Conservation (phyloP, 164 flowering plant genomes). For the Saururus chinensis region DNA sequence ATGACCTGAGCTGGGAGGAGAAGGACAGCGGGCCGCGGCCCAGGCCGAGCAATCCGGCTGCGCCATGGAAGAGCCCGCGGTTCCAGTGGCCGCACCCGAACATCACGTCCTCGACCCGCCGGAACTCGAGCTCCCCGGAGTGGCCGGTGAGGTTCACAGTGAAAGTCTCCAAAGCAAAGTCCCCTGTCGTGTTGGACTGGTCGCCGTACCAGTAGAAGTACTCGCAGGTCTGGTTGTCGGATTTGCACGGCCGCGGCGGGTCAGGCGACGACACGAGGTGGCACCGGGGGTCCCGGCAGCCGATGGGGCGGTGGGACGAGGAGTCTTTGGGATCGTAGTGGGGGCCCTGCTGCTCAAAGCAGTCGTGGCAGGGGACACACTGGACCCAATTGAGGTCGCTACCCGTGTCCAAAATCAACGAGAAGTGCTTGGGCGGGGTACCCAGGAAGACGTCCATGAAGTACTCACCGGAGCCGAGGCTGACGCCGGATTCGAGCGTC, state of each 20-base stretch:
- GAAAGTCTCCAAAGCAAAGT: slow-evolving; percentile 78
- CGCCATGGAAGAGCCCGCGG: slow-evolving; percentile 87
- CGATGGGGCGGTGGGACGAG: slow-evolving; percentile 36
- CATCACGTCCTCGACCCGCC: slow-evolving; percentile 66
- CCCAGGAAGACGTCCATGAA: slow-evolving; percentile 94
- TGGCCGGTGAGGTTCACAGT: slow-evolving; percentile 61
- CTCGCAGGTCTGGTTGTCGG: slow-evolving; percentile 52
- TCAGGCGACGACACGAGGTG: slow-evolving; percentile 68
- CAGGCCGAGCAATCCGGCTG: slow-evolving; percentile 82
- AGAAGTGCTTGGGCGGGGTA: slow-evolving; percentile 86
- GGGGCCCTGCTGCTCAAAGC: slow-evolving; percentile 80
- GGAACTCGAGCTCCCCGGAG: slow-evolving; percentile 31
- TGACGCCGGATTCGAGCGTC: slow-evolving; percentile 79
- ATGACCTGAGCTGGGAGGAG: slow-evolving; percentile 65
- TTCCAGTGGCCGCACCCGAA: slow-evolving; percentile 99
- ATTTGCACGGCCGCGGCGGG: slow-evolving; percentile 50
- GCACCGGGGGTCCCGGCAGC: slow-evolving; percentile 66
- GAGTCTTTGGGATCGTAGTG: slow-evolving; percentile 62
- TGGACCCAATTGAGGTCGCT: slow-evolving; percentile 98
- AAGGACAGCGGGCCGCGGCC: slow-evolving; percentile 92
- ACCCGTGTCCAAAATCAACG: slow-evolving; percentile 86
- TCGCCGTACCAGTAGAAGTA: slow-evolving; percentile 97
- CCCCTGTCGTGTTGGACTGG: slow-evolving; percentile 87
- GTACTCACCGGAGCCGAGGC: slow-evolving; percentile 90
- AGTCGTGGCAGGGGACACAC: slow-evolving; percentile 73